Evolutionary conservation across 257 asterid species (phyloP).

Genomic region (Leonotis leonurus): DNA sequence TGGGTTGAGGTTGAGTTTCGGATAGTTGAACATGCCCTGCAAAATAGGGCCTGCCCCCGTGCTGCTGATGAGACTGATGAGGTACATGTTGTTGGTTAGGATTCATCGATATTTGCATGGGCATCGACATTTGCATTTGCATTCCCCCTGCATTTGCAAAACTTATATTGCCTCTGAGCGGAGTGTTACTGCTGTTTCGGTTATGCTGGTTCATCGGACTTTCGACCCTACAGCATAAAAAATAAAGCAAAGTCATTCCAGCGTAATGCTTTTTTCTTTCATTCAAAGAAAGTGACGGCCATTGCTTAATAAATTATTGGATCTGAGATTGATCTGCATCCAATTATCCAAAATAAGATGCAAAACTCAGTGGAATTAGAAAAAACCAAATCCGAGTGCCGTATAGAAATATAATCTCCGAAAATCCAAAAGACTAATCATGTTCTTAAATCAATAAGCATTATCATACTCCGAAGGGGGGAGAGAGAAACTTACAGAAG

Average conservation of each 20-base stretch:
- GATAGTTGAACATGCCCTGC: constrained; percentile 63
- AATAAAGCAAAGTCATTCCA: neutral
- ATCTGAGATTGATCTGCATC: constrained; percentile 1
- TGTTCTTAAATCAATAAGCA: no score
- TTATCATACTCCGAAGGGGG: no score
- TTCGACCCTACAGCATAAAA: constrained; percentile 5
- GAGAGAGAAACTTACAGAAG: no score
- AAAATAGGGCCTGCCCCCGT: constrained; percentile 45
- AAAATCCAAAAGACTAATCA: no score
- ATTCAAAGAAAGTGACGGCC: constrained; percentile 54
- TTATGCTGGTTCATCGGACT: constrained; percentile 34
- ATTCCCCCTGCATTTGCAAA: constrained; percentile 29
- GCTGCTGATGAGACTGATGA: constrained; percentile 35
- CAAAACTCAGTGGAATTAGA: neutral
- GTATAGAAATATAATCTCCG: no score
- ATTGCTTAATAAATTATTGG: constrained; percentile 28
- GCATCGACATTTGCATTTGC: constrained; percentile 18
- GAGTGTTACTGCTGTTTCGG: constrained; percentile 25
- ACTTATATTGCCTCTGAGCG: constrained; percentile 31
- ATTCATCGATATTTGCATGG: constrained; percentile 30
- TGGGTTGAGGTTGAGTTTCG: constrained; percentile 38
- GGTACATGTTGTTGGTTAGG: constrained; percentile 34
- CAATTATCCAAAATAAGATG: neutral
- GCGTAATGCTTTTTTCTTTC: neutral
- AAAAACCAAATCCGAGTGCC: no score